Evolutionary conservation across 805 yeast genomes (phyloP), one percentile per base, ranked within the genome.

Genomic region (Kodamaea kaohsiungensis): DNA sequence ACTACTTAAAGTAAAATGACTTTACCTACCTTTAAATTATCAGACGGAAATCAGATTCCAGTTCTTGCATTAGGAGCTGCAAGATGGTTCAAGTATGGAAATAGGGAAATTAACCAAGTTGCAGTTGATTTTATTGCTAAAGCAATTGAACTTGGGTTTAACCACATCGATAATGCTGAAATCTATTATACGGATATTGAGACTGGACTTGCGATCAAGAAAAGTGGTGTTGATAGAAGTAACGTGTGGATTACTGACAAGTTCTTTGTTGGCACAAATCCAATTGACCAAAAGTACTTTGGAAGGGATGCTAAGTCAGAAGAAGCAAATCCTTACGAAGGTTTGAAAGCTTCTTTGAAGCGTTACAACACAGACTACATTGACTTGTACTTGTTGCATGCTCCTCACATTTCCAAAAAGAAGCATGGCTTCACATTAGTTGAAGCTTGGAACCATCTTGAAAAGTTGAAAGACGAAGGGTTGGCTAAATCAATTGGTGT

Each of bases 401-500:
- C 73, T 39, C 84, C 85, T 3, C 68, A 65, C 48, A 54, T 67
- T 22, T 43, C 54, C 17, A 69, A 70, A 49, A 68, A 65, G 7
- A 43, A 60, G 16, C 71, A 72, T 46, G 78, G 76, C 0, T 71
- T 71, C 53, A 67, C 70, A 47, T 56, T 80, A 40, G 73, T 65
- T 45, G 69, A 69, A 48, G 75, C 96, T 45, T 90, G 91, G 86
- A 81, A 75, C 56, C 95, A 89, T 7, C 63, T 89, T 73, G 96
- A 90, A 73, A 71, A 77, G 58, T 74, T 86, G 52, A 90, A 84
- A 57, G 74, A 81, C 49, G 68, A 79, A 51, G 90, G 90, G 12
- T 76, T 80, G 62, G 85, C 88, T 65, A 86, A 81, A 70, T 84
- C 92, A 60, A 84, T 91, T 61, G 97, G 97, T 65, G 51, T 90